phyloP scores from a whole-genome alignment of 768 basidiomycete species.

The Leccinum variicolor region DNA sequence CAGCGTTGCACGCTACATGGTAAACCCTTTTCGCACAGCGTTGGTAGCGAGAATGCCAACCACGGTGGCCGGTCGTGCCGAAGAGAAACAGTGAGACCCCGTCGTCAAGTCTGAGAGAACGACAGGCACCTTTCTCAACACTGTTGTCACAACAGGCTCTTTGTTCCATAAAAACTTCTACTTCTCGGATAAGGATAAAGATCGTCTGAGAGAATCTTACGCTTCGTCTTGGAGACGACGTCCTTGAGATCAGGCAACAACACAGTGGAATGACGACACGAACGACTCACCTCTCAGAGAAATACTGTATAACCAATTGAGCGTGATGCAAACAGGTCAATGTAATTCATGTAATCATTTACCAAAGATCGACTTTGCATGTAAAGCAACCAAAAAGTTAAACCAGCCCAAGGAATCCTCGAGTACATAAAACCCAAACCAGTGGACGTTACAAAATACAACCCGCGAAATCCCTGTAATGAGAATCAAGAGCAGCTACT shows the following conservation, averaged over 20 bases:
- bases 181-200: neutral
- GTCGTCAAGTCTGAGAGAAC: neutral
- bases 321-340: neutral
- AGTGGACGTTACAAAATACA: conserved; percentile 9
- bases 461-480: neutral
- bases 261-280: neutral
- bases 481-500: conserved; percentile 8
- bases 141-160: neutral
- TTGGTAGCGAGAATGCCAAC: neutral
- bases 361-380: conserved; percentile 9
- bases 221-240: neutral
- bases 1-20: neutral
- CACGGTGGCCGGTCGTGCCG: neutral
- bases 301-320: neutral
- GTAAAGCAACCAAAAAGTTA: neutral
- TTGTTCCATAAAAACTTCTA: neutral
- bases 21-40: neutral
- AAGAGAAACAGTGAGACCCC: no score
- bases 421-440: conserved; percentile 11
- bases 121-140: neutral
- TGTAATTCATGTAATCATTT: conserved; percentile 4
- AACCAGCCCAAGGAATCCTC: conserved; percentile 14
- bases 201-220: neutral
- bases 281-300: neutral
- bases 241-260: neutral